Evolutionary conservation across 306 rosid species (phyloP), one percentile per base, ranked within the genome.

Genomic region (Acacia melanoxylon): DNA sequence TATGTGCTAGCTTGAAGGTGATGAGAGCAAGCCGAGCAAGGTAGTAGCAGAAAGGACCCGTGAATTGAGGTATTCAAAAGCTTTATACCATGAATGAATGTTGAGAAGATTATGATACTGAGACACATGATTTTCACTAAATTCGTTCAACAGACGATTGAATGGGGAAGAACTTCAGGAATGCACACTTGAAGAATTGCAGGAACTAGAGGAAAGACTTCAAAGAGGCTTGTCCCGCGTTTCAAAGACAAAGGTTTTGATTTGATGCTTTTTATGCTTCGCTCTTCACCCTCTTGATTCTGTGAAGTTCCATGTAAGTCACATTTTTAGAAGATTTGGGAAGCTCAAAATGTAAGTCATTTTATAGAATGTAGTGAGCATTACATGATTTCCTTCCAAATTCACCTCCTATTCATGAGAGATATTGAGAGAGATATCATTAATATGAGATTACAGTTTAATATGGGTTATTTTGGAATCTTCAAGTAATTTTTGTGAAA

Each of bases 111-210:
- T 6, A 44, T 45, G 49, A 44, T 22, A 6, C 20, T 70, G 19
- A 69, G 35, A 42, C 17, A 24, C 49, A 22, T 71, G 52, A 15
- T n/a, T 56, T 56, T 3, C 25, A 15, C 42, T 41, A 72, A 7
- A 9, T 71, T 25, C 11, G 8, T 56, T 56, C 25, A 62, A 59
- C 73, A 77, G 81, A 65, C 61, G 33, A 3, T 33, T 78, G 48
- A 66, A 29, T 20, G 74, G 81, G 12, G 81, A 66, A 66, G 81
- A 78, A 3, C 74, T 78, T 68, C 74, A 78, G n/a, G 81, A 17
- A 29, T 44, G 4, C 16, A 65, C 81, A 10, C 3, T 78, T 2
- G 20, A 66, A 48, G 74, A 78, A 31, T 78, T 78, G 46, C 74
- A 48, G 63, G 67, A 46, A 15, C 66, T 78, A 31, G 81, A 78